phyloP scores from a whole-genome alignment of 1,139 yeast genomes.

The Diutina mesorugosa region DNA sequence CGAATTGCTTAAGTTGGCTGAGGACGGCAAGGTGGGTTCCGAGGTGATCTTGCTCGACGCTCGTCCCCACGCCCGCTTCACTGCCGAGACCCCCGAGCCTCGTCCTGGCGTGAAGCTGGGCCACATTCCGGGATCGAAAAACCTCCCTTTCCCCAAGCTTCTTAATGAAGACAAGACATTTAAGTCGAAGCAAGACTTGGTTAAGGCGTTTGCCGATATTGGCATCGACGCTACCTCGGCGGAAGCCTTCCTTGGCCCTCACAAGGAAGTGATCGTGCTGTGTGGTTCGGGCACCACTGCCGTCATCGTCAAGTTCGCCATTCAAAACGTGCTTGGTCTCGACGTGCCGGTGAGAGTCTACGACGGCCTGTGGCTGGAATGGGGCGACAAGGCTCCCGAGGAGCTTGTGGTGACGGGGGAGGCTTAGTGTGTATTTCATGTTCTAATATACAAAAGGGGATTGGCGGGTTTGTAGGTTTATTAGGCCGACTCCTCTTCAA shows the following conservation, averaged over 20 bases:
- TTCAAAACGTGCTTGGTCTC: slow-evolving; percentile 39
- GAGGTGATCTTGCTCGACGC: slow-evolving; percentile 65
- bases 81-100: slow-evolving; percentile 78
- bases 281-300: slow-evolving; percentile 97
- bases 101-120: slow-evolving; percentile 81
- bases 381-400: slow-evolving; percentile 35
- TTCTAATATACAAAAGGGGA: background rate
- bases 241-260: slow-evolving; percentile 13
- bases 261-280: slow-evolving; percentile 60
- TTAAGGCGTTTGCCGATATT: slow-evolving; percentile 14
- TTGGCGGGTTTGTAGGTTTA: background rate
- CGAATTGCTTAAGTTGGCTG: slow-evolving; percentile 44
- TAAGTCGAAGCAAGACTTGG: slow-evolving; percentile 33
- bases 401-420: slow-evolving; percentile 13
- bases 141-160: slow-evolving; percentile 63
- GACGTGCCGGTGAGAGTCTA: slow-evolving; percentile 60
- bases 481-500: slow-evolving; percentile 5
- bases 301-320: slow-evolving; percentile 52
- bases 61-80: slow-evolving; percentile 59
- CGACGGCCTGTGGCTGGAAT: slow-evolving; percentile 93
- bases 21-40: slow-evolving; percentile 29
- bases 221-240: slow-evolving; percentile 12
- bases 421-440: background rate
- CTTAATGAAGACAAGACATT: slow-evolving; percentile 37
- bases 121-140: slow-evolving; percentile 70